A percentile compares a stretch with the other conserved stretches of the same genome.
These are phyloP conservation scores for Trypanosoma vivax DNA, from an alignment of 208 protist species.

Conservation along the genomic window DNA sequence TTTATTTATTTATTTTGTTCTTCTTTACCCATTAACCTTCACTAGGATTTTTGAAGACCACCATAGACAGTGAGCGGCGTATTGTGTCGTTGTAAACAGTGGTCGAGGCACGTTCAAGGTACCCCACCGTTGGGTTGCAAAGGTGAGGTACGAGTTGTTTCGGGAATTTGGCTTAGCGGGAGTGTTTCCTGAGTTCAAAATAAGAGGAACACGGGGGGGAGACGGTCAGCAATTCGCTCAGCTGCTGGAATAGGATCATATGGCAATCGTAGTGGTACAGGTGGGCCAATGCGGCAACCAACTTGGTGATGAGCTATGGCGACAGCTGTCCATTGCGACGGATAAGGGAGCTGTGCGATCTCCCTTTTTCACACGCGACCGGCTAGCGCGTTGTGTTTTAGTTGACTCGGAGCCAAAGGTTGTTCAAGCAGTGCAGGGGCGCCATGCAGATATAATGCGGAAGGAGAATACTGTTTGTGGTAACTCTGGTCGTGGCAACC, in stretches of 20 bases:
- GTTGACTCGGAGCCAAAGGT: constrained; percentile 87
- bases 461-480: constrained; percentile 65
- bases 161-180: too few species aligned
- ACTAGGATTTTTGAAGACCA: too few species aligned
- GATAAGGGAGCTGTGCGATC: constrained; percentile 13
- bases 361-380: constrained; percentile 56
- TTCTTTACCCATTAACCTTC: too few species aligned
- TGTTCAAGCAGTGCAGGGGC: constrained; percentile 47
- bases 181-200: too few species aligned
- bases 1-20: too few species aligned
- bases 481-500: constrained; percentile 80
- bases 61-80: too few species aligned
- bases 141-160: too few species aligned
- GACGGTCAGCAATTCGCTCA: background rate
- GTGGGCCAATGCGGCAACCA: constrained; percentile 88
- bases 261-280: constrained; percentile 73
- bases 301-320: constrained; percentile 78
- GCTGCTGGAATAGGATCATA: background rate
- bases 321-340: constrained; percentile 32
- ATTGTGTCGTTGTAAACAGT: too few species aligned
- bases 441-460: constrained; percentile 48
- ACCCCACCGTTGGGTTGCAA: too few species aligned
- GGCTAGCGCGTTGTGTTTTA: constrained; percentile 75
- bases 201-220: background rate
- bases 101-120: too few species aligned